Conservation (phyloP, 2,329 filamentous ascomycete genomes). For the Aspergillus calidoustus region DNA sequence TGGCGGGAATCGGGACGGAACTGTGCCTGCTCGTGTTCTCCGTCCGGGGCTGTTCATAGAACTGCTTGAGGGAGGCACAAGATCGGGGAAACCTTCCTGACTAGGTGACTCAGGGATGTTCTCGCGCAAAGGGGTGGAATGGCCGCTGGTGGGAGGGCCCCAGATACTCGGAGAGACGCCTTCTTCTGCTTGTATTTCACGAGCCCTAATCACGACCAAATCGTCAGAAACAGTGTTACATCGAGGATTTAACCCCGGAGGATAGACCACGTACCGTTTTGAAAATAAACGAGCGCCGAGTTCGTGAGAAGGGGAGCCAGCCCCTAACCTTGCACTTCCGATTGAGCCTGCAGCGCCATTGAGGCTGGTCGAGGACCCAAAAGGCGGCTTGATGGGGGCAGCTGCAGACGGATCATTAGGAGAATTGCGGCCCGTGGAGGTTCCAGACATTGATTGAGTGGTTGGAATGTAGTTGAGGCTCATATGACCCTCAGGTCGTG, state of each 20-base stretch:
- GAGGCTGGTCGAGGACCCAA: constrained; percentile 69
- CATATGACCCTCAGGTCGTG: constrained; percentile 81
- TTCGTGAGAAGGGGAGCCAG: constrained; percentile 96
- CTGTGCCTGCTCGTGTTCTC: constrained; percentile 86
- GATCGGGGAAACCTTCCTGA: constrained; percentile 89
- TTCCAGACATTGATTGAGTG: constrained; percentile 72
- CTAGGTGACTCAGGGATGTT: constrained; percentile 97
- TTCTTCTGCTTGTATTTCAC: constrained; percentile 97
- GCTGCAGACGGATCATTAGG: constrained; percentile 74
- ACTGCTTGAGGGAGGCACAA: constrained; percentile 72
- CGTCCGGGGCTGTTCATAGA: constrained; percentile 69
- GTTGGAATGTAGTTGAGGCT: constrained; percentile 78
- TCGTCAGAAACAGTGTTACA: constrained; percentile 14
- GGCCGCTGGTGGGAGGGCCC: constrained; percentile 95
- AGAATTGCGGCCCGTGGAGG: constrained; percentile 79
- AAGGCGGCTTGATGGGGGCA: constrained; percentile 70
- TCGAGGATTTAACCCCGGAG: not conserved
- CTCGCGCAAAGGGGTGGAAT: constrained; percentile 93
- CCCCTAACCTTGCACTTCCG: constrained; percentile 72
- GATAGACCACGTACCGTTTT: constrained; percentile 72
- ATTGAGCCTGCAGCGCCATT: constrained; percentile 56
- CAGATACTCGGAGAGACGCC: constrained; percentile 79
- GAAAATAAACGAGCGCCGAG: constrained; percentile 80
- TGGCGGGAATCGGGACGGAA: constrained; percentile 92
- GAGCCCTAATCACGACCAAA: constrained; percentile 63